These are phyloP conservation scores for Penicillium sp. DNA, from an alignment of 2,329 filamentous ascomycete genomes.

Conservation along the genomic window DNA sequence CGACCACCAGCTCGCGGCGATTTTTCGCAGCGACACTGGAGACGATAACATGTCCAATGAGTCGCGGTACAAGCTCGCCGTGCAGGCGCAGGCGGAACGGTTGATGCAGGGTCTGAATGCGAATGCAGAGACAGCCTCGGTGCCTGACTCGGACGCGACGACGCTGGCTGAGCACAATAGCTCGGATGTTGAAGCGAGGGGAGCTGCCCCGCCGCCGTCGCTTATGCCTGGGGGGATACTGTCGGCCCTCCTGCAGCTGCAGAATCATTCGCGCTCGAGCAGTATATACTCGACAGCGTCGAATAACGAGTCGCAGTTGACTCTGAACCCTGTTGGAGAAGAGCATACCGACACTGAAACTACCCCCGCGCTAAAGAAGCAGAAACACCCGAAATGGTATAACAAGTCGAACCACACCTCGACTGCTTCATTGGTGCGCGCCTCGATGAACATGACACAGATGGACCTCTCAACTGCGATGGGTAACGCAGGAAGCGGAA, in stretches of 20 bases:
- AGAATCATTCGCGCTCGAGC: slow-evolving; percentile 5
- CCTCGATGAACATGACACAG: slow-evolving; percentile 11
- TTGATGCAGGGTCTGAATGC: slow-evolving; percentile 11
- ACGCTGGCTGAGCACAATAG: neutral
- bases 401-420: slow-evolving; percentile 3
- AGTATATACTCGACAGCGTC: slow-evolving; percentile 14
- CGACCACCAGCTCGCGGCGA: slow-evolving; percentile 15
- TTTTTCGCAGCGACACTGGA: neutral
- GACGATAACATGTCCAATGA: neutral
- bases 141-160: neutral
- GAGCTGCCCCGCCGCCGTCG: neutral
- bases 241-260: slow-evolving; percentile 13
- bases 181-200: slow-evolving; percentile 10
- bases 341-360: too few relatives aligned
- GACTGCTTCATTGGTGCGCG: slow-evolving; percentile 4
- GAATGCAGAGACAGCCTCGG: neutral
- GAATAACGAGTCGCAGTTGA: slow-evolving; percentile 4
- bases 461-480: neutral
- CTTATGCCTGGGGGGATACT: slow-evolving; percentile 15
- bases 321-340: neutral
- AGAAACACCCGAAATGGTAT: neutral
- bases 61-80: slow-evolving; percentile 7
- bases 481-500: neutral
- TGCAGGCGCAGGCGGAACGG: slow-evolving; percentile 11
- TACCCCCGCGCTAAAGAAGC: too few relatives aligned